These are phyloP conservation scores for Pseudocohnilembus persalinus DNA, from an alignment of 169 alveolate species.

Conservation along the genomic window DNA sequence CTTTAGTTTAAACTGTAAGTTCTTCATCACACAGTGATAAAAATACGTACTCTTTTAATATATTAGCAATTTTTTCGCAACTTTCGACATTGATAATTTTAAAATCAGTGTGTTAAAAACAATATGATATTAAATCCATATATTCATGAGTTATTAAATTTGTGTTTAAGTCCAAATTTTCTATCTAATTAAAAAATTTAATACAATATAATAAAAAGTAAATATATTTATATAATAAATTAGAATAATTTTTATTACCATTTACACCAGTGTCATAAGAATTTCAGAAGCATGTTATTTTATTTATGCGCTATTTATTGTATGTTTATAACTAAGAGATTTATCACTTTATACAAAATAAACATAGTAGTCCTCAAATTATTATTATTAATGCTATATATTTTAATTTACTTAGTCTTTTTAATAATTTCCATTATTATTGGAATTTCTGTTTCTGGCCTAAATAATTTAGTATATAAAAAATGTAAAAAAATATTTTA, in stretches of 20 bases:
- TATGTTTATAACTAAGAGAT: constrained; percentile 25
- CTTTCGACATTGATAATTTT: constrained; percentile 41
- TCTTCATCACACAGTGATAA: constrained; percentile 28
- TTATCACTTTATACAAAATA: constrained; percentile 21
- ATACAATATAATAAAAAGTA: too few relatives aligned
- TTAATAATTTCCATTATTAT: background rate
- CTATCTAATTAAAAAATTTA: background rate
- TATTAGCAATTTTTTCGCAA: constrained; percentile 43
- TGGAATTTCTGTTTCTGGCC: background rate
- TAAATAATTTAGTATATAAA: too few relatives aligned
- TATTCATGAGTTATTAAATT: constrained; percentile 29
- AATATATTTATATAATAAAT: too few relatives aligned
- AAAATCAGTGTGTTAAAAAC: constrained; percentile 41
- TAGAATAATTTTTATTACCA: background rate
- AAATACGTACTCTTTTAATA: constrained; percentile 33
- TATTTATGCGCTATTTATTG: constrained; percentile 23
- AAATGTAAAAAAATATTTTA: too few relatives aligned
- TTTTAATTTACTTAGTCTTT: background rate
- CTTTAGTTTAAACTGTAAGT: constrained; percentile 6
- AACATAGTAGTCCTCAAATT: constrained; percentile 9
- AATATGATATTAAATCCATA: constrained; percentile 28
- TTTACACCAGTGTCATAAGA: constrained; percentile 7
- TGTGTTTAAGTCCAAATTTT: background rate
- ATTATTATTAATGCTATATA: background rate
- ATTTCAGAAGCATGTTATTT: constrained; percentile 27